phyloP scores from a whole-genome alignment of 192 early-diverging fungal species.

The Physocladia obscura region DNA sequence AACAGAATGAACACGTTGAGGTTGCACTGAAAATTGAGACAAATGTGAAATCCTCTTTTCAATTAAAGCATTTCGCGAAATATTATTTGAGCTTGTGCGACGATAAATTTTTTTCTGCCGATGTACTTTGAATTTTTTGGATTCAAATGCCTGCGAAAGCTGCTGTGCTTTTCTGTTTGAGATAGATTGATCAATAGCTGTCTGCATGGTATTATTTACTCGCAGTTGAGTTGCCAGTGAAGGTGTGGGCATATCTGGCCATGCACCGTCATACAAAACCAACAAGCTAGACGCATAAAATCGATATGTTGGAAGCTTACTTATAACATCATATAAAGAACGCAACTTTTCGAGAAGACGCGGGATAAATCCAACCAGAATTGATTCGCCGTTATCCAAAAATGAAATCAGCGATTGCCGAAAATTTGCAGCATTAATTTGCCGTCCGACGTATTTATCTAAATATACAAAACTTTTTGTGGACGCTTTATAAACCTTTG shows the following conservation, averaged over 20 bases:
- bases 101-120: background rate
- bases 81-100: too few relatives aligned
- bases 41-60: too few relatives aligned
- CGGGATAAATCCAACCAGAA: conserved; percentile 80
- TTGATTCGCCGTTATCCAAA: conserved; percentile 78
- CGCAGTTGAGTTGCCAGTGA: background rate
- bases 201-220: background rate
- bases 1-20: background rate
- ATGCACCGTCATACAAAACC: conserved; percentile 87
- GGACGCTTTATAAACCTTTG: conserved; percentile 81
- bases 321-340: conserved; percentile 73
- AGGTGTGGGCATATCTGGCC: conserved; percentile 28
- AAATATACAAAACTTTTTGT: conserved; percentile 77
- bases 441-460: conserved; percentile 95
- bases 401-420: conserved; percentile 76
- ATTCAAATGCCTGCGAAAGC: background rate
- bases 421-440: conserved; percentile 76
- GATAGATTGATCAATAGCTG: background rate
- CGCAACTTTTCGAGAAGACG: conserved; percentile 72
- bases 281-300: conserved; percentile 90
- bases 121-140: background rate
- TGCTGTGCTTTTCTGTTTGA: background rate
- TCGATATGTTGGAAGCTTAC: conserved; percentile 74
- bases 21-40: background rate
- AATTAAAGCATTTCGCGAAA: too few relatives aligned